Evolutionary conservation across 2,329 filamentous ascomycete species (phyloP), one percentile per base, ranked within the genome.

Genomic region (Amesomyces nigricolor): DNA sequence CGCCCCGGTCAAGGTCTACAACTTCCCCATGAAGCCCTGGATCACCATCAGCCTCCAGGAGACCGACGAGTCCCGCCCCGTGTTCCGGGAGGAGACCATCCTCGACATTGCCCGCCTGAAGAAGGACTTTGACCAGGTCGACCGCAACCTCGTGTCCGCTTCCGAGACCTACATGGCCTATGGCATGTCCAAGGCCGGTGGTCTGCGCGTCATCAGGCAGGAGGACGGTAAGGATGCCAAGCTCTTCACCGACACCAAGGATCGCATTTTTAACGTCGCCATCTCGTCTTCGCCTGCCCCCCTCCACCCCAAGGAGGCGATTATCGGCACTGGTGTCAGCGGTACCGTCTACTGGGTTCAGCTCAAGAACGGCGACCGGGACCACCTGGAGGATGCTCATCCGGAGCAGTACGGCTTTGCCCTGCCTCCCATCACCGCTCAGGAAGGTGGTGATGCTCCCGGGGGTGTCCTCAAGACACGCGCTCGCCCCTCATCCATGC

Each of bases 81-180:
- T 78, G 49, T 86, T 97, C 70, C 85, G 87, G 38, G 83, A 89
- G 55, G 87, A 92, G 62, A 81, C 86, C 43, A 85, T 96, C 64
- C 88, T 96, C 77, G 90, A 96, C 64, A 94, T 99, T 67, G 92
- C 94, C 50, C 84, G 91, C 56, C 79, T 97, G 61, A 96, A 96
- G 79, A 97, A 97, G 74, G 91, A 96, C 5, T 97, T 97, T 65
- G 94, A 99, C 67, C 94, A 97, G 73, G 86, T 96, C 59, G 94
- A 99, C 68, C 88, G 95, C 62, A 95, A 91, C 60, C 80, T 99
- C 32, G 92, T 92, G 48, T 88, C 91, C 5, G 91, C 92, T 16
- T 92, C 90, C 26, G 86, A 89, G 67, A 87, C 87, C 58, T 96
- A 94, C 73, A 97, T 99, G 71, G 86, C 89, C 5, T 99, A 97